A percentile compares a stretch with the other conserved stretches of the same genome.
These are phyloP conservation scores for Coprinopsis cinerea DNA, from an alignment of 768 basidiomycete species.

Conservation along the genomic window DNA sequence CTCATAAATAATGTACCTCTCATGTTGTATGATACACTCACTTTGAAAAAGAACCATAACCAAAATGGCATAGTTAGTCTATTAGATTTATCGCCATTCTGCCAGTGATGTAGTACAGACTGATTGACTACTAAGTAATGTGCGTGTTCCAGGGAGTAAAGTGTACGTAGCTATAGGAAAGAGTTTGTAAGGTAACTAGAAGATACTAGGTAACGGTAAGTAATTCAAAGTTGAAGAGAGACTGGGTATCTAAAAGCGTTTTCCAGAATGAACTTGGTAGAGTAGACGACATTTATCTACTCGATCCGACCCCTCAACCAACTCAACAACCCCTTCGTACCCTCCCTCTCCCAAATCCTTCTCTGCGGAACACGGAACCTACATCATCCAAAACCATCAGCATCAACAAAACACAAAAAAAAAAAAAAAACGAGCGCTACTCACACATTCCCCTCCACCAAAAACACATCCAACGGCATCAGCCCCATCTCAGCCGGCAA, in stretches of 20 bases:
- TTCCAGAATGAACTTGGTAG: too few species aligned
- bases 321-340: slow-evolving; percentile 72
- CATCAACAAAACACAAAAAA: not conserved
- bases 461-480: slow-evolving; percentile 70
- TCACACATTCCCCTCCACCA: slow-evolving; percentile 83
- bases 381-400: slow-evolving; percentile 1
- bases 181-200: too few species aligned
- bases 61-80: too few species aligned
- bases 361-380: slow-evolving; percentile 81
- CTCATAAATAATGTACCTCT: too few species aligned
- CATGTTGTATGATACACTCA: too few species aligned
- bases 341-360: slow-evolving; percentile 82
- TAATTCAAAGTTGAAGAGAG: too few species aligned
- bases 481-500: slow-evolving; percentile 67
- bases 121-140: too few species aligned
- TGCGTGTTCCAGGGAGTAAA: too few species aligned
- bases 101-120: too few species aligned
- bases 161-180: too few species aligned
- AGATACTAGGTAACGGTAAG: not conserved
- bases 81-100: too few species aligned
- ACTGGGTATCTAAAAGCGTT: not conserved
- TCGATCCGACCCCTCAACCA: slow-evolving; percentile 77
- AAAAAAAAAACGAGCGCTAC: slow-evolving; percentile 22
- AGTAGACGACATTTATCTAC: slow-evolving; percentile 14
- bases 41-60: too few species aligned